Base-by-base conservation (phyloP, 352 stramenopile genomes). In the Phytophthora sp. region DNA sequence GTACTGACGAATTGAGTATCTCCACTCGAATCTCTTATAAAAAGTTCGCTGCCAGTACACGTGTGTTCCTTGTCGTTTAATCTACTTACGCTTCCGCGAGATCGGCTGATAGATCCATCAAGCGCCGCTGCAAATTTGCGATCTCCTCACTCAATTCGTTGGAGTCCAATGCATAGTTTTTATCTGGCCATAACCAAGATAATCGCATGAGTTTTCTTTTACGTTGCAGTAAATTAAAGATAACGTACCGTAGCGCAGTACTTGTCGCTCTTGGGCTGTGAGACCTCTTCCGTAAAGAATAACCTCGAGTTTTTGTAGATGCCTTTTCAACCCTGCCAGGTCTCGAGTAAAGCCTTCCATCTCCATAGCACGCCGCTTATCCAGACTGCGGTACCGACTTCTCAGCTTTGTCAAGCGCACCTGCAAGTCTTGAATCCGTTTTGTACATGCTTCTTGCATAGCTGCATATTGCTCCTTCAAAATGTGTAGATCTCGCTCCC, bases 271-370 rank as follows among this genome's bases (percentile, higher is more conserved):
- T 48, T 84, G 79, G 6, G 53, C 51, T n/a, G 69, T 74, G 4
- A 86, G 57, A 3, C 71, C 66, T 15, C 64, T 69, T 32, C 81
- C 83, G 30, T 92, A 92, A 11, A 89, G 71, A 53, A 86, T 76
- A 20, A 84, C 74, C 46, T 94, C 86, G 17, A 94, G 67, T 34
- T 88, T 87, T 54, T 92, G 80, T 15, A 91, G 57, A 59, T 93
- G 74, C 2, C 80, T 65, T 62, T 86, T 90, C 27, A 92, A 58
- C 24, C 66, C 66, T 1, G 74, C 69, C 18, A 94, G 57, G 37
- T 93, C 86, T 5, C 84, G 63, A 15, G 80, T 88, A 57, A 94
- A 95, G 0, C 84, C 87, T 41, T 95, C 87, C 83, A 93, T 92
- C 53, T 95, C 87, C 82, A 95, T 88, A 2, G 81, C 73, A 10